These are phyloP conservation scores for Glaciozyma antarctica DNA, from an alignment of 768 basidiomycete species.

Conservation along the genomic window DNA sequence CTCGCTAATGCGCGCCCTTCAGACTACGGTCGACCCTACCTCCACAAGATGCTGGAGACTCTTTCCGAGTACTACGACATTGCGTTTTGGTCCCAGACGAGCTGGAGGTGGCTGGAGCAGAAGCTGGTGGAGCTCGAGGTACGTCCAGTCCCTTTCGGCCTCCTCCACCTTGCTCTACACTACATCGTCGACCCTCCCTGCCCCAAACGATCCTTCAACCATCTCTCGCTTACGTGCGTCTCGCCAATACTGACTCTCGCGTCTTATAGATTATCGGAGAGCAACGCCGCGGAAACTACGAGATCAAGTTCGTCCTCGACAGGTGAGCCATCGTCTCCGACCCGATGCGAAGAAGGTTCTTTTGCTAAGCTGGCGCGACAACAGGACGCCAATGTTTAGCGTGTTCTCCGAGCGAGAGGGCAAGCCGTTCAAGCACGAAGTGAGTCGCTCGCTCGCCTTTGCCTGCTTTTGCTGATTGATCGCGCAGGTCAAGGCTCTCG, in stretches of 20 bases:
- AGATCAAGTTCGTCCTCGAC: slow-evolving; percentile 57
- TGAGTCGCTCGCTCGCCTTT: slow-evolving; percentile 34
- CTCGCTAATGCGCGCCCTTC: slow-evolving; percentile 44
- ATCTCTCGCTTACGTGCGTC: background rate
- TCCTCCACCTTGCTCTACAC: no score
- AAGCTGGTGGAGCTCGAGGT: slow-evolving; percentile 80
- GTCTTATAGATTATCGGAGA: slow-evolving; percentile 13
- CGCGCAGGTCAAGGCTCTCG: slow-evolving; percentile 59
- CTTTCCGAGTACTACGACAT: slow-evolving; percentile 80
- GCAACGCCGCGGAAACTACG: slow-evolving; percentile 9
- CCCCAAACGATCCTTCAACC: no score
- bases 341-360: no score
- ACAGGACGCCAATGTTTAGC: slow-evolving; percentile 74
- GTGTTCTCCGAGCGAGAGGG: slow-evolving; percentile 66
- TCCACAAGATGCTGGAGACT: slow-evolving; percentile 73
- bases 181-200: no score
- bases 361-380: no score
- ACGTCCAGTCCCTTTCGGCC: background rate
- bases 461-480: no score
- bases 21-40: slow-evolving; percentile 70
- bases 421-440: slow-evolving; percentile 50
- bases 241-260: no score
- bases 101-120: slow-evolving; percentile 80
- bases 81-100: slow-evolving; percentile 78
- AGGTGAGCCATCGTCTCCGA: no score